phyloP scores from a whole-genome alignment of 2,329 filamentous ascomycete species.

The Cladosporium velox region DNA sequence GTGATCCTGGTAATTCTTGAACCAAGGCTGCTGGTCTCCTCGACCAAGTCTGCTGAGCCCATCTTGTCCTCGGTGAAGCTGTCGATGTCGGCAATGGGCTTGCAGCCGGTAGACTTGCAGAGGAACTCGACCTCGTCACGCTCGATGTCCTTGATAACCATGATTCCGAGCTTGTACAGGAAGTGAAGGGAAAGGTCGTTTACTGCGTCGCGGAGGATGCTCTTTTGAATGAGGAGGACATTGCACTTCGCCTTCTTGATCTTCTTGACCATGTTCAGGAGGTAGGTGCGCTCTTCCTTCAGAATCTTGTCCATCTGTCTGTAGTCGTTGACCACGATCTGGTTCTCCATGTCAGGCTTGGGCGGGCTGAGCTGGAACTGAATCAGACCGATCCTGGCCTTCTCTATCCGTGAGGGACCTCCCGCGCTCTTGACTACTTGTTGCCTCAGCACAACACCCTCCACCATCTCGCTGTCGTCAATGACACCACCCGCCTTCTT shows the following conservation, averaged over 20 bases:
- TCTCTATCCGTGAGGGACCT: slow-evolving; percentile 90
- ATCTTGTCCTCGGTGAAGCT: slow-evolving; percentile 99
- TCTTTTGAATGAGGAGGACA: slow-evolving; percentile 96
- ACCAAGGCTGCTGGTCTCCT: slow-evolving; percentile 85
- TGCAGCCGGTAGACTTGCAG: slow-evolving; percentile 98
- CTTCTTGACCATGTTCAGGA: slow-evolving; percentile 99
- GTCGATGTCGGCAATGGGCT: slow-evolving; percentile 97
- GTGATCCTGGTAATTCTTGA: slow-evolving; percentile 94
- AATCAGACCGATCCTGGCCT: slow-evolving; percentile 93
- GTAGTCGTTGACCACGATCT: slow-evolving; percentile 98
- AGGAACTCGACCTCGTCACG: slow-evolving; percentile 98
- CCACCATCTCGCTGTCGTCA: slow-evolving; percentile 95
- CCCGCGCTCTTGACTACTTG: slow-evolving; percentile 90
- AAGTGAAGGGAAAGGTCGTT: slow-evolving; percentile 98
- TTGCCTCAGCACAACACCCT: slow-evolving; percentile 90
- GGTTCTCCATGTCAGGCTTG: slow-evolving; percentile 99
- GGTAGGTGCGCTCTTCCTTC: slow-evolving; percentile 97
- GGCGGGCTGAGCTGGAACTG: slow-evolving; percentile 98
- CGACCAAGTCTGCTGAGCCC: slow-evolving; percentile 86
- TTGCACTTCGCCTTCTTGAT: slow-evolving; percentile 99
- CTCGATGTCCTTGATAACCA: slow-evolving; percentile 96
- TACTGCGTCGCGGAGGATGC: slow-evolving; percentile 93
- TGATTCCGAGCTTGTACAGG: slow-evolving; percentile 92
- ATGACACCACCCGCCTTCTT: slow-evolving; percentile 99
- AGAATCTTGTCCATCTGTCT: slow-evolving; percentile 99